Evolutionary conservation across 2,329 filamentous ascomycete species (phyloP), one percentile per base, ranked within the genome.

Genomic region (Thelonectria olida): DNA sequence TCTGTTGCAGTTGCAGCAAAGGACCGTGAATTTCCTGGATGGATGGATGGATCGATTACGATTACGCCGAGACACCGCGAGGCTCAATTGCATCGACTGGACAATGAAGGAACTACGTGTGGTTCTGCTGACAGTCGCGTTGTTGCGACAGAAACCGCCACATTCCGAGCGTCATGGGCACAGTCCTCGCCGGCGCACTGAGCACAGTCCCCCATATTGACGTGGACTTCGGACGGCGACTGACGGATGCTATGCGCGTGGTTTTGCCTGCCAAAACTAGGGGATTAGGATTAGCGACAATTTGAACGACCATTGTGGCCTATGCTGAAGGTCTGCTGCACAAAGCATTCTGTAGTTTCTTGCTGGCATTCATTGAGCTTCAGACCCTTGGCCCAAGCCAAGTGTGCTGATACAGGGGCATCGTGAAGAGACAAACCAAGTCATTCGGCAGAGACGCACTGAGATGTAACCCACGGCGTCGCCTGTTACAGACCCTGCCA

Each of bases 171-270:
- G 12, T 34, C 44, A 22, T 27, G 25, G 44, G 23, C 22, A 47
- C 8, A n/a, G 44, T 23, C n/a, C 6, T n/a, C 41, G 22, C 42
- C 34, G 34, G 19, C 55, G 38, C 49, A 58, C 36, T 19, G 38
- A 53, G 52, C 51, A 54, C 52, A 47, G 39, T 49, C 39, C 57
- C 19, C 17, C 45, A 23, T 54, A 27, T 54, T 55, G 58, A 61
- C 47, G 58, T 61, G 58, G 31, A 52, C 50, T n/a, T n/a, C n/a
- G n/a, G n/a, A n/a, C n/a, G n/a, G 20, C 19, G 17, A 50, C 39
- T 28, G 31, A 51, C 41, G 39, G 51, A 44, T 38, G n/a, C 31
- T 45, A 36, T 28, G 51, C 27, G 51, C 23, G 22, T 22, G 23
- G 17, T 25, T 54, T 31, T 20, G 47, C 27, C 42, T 27, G 42